Percentiles rank a stretch among this genome's conserved stretches.
phyloP scores from a whole-genome alignment of 2,329 filamentous ascomycete genomes.

The Apiospora rasikravindrae region DNA sequence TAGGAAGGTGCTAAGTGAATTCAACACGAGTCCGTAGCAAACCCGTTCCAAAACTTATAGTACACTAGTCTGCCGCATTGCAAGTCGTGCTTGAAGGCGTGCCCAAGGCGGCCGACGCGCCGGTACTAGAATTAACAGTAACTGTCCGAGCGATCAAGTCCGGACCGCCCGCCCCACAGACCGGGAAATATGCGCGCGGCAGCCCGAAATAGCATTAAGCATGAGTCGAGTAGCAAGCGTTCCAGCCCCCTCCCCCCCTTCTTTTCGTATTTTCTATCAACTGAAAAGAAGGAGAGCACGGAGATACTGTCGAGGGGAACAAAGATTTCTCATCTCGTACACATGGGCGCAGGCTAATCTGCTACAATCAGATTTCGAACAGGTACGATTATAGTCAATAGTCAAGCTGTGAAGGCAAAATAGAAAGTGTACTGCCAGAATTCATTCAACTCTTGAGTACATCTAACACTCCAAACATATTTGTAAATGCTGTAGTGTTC shows the following conservation, averaged over 20 bases:
- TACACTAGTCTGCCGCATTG: not conserved
- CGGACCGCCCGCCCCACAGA: not conserved
- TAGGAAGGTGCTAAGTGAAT: not conserved
- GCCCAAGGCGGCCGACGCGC: not conserved
- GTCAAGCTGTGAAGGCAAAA: too few relatives aligned
- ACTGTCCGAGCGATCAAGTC: not conserved
- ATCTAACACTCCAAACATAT: not conserved
- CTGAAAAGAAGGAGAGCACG: too few relatives aligned
- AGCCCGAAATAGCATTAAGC: slow-evolving; percentile 1
- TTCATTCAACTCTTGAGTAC: not conserved
- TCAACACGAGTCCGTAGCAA: not conserved
- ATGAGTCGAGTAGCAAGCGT: not conserved
- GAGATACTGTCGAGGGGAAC: too few relatives aligned
- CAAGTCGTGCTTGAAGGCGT: not conserved
- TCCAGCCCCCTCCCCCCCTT: slow-evolving; percentile 1
- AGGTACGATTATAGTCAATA: too few relatives aligned
- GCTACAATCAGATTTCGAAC: too few relatives aligned
- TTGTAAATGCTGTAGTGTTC: not conserved
- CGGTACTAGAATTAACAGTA: not conserved
- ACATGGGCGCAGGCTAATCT: too few relatives aligned
- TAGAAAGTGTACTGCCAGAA: too few relatives aligned
- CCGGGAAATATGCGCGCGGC: not conserved
- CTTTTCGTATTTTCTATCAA: not conserved
- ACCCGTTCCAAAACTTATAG: not conserved
- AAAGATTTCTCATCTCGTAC: too few relatives aligned